A percentile compares a stretch with the other conserved stretches of the same genome.
Evolutionary conservation across 2,329 filamentous ascomycete genomes (phyloP).

Genomic region (Xylogone sp.): DNA sequence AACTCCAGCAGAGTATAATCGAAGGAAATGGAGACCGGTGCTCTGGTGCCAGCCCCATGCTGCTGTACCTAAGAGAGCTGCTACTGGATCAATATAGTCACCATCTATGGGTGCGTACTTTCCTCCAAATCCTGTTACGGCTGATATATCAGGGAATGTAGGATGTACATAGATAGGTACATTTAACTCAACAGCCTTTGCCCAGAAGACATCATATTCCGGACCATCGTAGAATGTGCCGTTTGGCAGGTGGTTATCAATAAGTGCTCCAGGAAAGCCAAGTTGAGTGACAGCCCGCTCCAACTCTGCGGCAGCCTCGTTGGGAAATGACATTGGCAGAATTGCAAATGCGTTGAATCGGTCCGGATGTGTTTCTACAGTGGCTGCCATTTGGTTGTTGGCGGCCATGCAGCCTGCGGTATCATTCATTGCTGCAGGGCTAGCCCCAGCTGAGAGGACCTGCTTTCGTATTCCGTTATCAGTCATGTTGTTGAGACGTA

Average conservation of each 20-base stretch:
- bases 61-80: constrained; percentile 32
- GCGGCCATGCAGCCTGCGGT: constrained; percentile 16
- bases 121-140: neutral
- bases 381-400: constrained; percentile 30
- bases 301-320: constrained; percentile 32
- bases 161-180: constrained; percentile 42
- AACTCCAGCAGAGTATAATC: constrained; percentile 47
- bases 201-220: constrained; percentile 30
- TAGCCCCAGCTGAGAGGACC: constrained; percentile 9
- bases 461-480: constrained; percentile 16
- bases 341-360: constrained; percentile 40
- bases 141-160: constrained; percentile 23
- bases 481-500: constrained; percentile 24
- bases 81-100: constrained; percentile 25
- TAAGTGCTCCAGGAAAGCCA: constrained; percentile 44
- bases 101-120: constrained; percentile 10
- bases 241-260: constrained; percentile 36
- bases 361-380: constrained; percentile 27
- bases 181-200: constrained; percentile 33
- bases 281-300: constrained; percentile 36
- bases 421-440: constrained; percentile 22
- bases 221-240: constrained; percentile 39
- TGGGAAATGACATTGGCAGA: constrained; percentile 35
- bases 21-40: constrained; percentile 43
- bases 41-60: constrained; percentile 49